phyloP scores from a whole-genome alignment of 768 basidiomycete species.

The Auriscalpium vulgare region DNA sequence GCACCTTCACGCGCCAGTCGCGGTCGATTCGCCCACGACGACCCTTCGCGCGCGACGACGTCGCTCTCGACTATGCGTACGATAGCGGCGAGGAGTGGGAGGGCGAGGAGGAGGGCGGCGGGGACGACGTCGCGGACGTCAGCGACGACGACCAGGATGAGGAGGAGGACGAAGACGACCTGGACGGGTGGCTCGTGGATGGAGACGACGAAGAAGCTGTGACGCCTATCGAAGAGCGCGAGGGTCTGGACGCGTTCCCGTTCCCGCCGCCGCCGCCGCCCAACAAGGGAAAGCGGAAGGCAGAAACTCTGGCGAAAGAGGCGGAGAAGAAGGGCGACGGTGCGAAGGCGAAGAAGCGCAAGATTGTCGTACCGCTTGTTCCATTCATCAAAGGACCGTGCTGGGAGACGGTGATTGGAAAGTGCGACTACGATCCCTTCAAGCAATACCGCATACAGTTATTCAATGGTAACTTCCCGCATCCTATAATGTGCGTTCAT shows the following conservation, averaged over 20 bases:
- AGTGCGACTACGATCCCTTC: slow-evolving; percentile 63
- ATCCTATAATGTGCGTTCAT: not conserved
- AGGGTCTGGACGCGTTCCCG: slow-evolving; percentile 22
- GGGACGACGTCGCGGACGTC: slow-evolving; percentile 61
- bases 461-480: slow-evolving; percentile 64
- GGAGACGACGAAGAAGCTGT: slow-evolving; percentile 51
- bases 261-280: slow-evolving; percentile 30
- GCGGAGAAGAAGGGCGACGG: slow-evolving; percentile 48
- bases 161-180: slow-evolving; percentile 59
- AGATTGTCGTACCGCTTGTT: slow-evolving; percentile 69
- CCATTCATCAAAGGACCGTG: slow-evolving; percentile 78
- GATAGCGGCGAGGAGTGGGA: slow-evolving; percentile 98
- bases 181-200: slow-evolving; percentile 74
- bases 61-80: slow-evolving; percentile 80
- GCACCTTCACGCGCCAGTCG: slow-evolving; percentile 88
- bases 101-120: slow-evolving; percentile 69
- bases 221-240: slow-evolving; percentile 33
- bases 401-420: slow-evolving; percentile 66
- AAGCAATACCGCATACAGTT: slow-evolving; percentile 69
- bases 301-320: slow-evolving; percentile 24
- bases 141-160: slow-evolving; percentile 59
- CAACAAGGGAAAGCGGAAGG: slow-evolving; percentile 61
- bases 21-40: slow-evolving; percentile 71
- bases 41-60: slow-evolving; percentile 73
- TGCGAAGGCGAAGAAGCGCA: slow-evolving; percentile 68